A percentile compares a stretch with the other conserved stretches of the same genome.
phyloP scores from a whole-genome alignment of 2,329 filamentous ascomycete species.

The Colletotrichum liriopes region DNA sequence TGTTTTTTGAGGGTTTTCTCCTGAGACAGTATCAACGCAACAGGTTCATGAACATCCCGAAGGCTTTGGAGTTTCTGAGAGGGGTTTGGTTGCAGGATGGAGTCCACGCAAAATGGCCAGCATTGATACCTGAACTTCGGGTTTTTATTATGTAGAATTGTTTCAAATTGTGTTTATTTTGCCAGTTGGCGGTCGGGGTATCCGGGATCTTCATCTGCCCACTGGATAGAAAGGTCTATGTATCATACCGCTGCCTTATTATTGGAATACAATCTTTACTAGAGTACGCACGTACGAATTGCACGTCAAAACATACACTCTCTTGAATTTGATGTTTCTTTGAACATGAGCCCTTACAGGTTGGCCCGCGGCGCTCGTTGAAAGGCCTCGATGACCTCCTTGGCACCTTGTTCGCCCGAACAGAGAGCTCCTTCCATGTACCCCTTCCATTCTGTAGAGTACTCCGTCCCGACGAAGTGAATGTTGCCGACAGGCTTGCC shows the following conservation, averaged over 20 bases:
- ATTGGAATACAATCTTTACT: background rate
- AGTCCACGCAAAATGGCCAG: conserved; percentile 1
- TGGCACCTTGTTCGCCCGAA: conserved; percentile 58
- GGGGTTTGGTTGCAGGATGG: background rate
- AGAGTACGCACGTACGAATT: background rate
- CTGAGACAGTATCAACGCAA: conserved; percentile 30
- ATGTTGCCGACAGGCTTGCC: conserved; percentile 56
- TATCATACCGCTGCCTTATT: background rate
- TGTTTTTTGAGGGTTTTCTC: conserved; percentile 15
- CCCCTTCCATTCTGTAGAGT: conserved; percentile 63
- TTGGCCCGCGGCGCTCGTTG: conserved; percentile 3
- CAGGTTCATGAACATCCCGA: conserved; percentile 18
- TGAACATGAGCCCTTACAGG: background rate
- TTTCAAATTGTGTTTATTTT: background rate
- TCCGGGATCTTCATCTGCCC: background rate
- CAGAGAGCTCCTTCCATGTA: conserved; percentile 67
- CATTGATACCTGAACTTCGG: conserved; percentile 11
- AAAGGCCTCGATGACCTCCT: conserved; percentile 55
- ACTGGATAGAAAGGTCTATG: no score
- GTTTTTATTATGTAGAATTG: conserved; percentile 26
- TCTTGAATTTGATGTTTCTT: background rate
- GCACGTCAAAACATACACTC: no score
- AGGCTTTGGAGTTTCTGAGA: conserved; percentile 16
- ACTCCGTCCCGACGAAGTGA: conserved; percentile 67
- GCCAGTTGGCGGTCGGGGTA: background rate